phyloP scores from a whole-genome alignment of 169 alveolate species.

The Babesia gibsoni region DNA sequence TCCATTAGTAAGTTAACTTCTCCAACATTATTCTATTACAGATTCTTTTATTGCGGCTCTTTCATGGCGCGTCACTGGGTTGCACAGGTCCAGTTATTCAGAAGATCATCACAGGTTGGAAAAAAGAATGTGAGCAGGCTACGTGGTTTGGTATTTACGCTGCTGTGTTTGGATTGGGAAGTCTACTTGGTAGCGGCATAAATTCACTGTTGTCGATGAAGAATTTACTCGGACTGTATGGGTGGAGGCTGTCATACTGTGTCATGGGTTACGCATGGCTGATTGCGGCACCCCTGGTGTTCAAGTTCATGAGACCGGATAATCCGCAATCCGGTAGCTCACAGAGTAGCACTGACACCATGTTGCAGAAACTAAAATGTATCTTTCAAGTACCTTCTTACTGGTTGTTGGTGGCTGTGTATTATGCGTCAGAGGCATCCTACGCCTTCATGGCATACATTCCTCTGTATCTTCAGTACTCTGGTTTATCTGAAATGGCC shows the following conservation, averaged over 20 bases:
- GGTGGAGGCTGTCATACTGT: slow-evolving; percentile 40
- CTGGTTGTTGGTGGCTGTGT: too few relatives aligned
- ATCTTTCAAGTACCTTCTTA: too few relatives aligned
- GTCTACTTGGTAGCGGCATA: slow-evolving; percentile 24
- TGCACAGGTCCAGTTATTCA: slow-evolving; percentile 28
- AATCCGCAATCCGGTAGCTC: too few relatives aligned
- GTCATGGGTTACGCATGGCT: slow-evolving; percentile 33
- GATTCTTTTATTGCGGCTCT: slow-evolving; percentile 28
- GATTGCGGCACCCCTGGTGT: too few relatives aligned
- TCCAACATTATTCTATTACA: background rate
- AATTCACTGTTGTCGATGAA: slow-evolving; percentile 4
- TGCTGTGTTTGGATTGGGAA: slow-evolving; percentile 25
- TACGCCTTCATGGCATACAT: too few relatives aligned
- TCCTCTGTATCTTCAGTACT: too few relatives aligned
- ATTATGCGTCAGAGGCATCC: too few relatives aligned
- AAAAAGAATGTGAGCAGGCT: background rate
- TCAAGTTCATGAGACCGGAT: too few relatives aligned
- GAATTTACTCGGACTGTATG: background rate
- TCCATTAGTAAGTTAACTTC: slow-evolving; percentile 10
- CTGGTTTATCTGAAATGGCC: too few relatives aligned
- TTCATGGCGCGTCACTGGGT: slow-evolving; percentile 47
- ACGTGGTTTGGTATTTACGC: slow-evolving; percentile 5
- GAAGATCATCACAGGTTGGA: slow-evolving; percentile 4
- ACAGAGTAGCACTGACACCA: too few relatives aligned
- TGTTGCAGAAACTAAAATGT: too few relatives aligned